phyloP scores from a whole-genome alignment of 176 grass and related monocot genomes.

The Triticum monococcum region DNA sequence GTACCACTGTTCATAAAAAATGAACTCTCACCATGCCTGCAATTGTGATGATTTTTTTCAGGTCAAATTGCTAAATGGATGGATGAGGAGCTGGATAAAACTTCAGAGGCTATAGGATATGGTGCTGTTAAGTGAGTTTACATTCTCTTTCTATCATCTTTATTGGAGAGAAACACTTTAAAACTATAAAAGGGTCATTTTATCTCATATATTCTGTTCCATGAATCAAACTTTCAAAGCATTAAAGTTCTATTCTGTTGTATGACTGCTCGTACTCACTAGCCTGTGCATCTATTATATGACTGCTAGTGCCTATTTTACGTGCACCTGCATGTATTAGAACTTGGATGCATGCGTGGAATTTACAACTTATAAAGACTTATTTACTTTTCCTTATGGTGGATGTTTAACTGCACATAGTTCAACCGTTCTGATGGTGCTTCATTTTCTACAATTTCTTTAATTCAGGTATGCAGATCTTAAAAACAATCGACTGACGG shows the following conservation, averaged over 20 bases:
- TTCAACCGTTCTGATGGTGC: not conserved
- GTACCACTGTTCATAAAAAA: not conserved
- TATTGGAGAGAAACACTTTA: not conserved
- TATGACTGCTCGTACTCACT: not conserved
- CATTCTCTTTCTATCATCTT: not conserved
- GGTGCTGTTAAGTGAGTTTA: slow-evolving; percentile 65
- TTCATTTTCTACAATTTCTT: slow-evolving; percentile 4
- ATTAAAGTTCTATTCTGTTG: not conserved
- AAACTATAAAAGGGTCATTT: not conserved
- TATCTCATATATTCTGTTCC: not conserved
- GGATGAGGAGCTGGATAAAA: slow-evolving; percentile 63
- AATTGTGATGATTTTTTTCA: slow-evolving; percentile 26
- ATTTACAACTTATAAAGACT: not conserved
- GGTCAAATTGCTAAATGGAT: slow-evolving; percentile 56
- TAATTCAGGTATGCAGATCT: slow-evolving; percentile 69
- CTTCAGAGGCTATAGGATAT: slow-evolving; percentile 69
- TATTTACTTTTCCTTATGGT: not conserved
- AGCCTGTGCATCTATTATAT: not conserved
- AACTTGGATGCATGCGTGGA: not conserved
- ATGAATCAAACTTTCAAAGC: not conserved
- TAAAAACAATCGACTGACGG: slow-evolving; percentile 70
- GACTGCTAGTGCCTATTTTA: not conserved
- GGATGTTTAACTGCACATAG: not conserved
- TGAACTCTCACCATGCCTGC: not conserved
- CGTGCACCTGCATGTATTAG: not conserved